phyloP scores from a whole-genome alignment of 768 basidiomycete genomes.

The Amanita muscaria region DNA sequence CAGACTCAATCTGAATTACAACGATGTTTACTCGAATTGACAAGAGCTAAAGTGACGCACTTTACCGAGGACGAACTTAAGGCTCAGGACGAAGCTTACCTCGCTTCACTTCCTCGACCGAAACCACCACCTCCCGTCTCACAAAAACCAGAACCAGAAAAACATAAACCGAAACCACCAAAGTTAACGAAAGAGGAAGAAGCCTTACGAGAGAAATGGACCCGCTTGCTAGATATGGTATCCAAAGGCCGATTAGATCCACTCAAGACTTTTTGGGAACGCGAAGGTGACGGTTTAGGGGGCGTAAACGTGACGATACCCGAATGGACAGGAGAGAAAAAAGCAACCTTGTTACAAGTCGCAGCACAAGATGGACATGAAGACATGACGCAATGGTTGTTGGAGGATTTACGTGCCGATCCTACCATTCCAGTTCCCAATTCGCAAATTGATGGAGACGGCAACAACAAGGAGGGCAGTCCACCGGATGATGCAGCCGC shows the following conservation, averaged over 20 bases:
- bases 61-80: constrained; percentile 79
- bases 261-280: constrained; percentile 71
- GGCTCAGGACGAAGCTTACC: constrained; percentile 81
- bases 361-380: constrained; percentile 70
- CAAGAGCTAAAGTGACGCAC: constrained; percentile 75
- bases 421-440: constrained; percentile 63
- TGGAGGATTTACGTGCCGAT: constrained; percentile 70
- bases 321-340: constrained; percentile 56
- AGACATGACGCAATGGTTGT: constrained; percentile 63
- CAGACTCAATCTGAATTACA: constrained; percentile 87
- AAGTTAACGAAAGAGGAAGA: constrained; percentile 81
- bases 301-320: constrained; percentile 58
- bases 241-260: constrained; percentile 79
- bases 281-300: constrained; percentile 51
- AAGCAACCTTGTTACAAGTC: constrained; percentile 67
- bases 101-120: constrained; percentile 82
- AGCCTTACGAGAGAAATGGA: constrained; percentile 68
- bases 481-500: constrained; percentile 23
- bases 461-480: constrained; percentile 24
- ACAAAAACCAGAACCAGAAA: constrained; percentile 32
- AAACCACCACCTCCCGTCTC: constrained; percentile 39
- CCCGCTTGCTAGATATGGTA: constrained; percentile 82
- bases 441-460: constrained; percentile 21
- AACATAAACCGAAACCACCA: constrained; percentile 29
- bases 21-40: constrained; percentile 82